Evolutionary conservation across 2,329 filamentous ascomycete genomes (phyloP).

Genomic region (Fusarium longipes): DNA sequence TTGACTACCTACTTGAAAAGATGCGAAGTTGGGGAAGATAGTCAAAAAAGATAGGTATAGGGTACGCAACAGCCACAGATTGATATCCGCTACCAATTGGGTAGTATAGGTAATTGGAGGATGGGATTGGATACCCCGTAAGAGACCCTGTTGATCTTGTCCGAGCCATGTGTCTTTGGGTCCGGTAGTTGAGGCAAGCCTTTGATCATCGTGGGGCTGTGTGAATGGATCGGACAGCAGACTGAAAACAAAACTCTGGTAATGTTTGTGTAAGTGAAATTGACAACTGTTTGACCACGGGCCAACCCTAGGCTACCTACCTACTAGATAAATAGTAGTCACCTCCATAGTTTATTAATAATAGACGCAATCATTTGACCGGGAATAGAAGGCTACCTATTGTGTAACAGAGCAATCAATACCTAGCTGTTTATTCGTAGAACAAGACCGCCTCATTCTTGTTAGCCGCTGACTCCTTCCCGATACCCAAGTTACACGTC

Average conservation of each 20-base stretch:
- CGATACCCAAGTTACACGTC: neutral
- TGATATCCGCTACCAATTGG: too few species aligned
- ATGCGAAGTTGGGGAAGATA: neutral
- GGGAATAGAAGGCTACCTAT: conserved; percentile 5
- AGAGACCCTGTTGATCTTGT: conserved; percentile 21
- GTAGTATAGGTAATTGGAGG: neutral
- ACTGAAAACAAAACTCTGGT: neutral
- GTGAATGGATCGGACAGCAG: conserved; percentile 9
- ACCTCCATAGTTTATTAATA: too few species aligned
- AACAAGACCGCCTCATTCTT: conserved; percentile 37
- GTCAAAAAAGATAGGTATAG: too few species aligned
- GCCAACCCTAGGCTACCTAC: conserved; percentile 4
- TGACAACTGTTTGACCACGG: neutral
- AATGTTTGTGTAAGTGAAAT: neutral
- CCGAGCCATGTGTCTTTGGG: neutral
- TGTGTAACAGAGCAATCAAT: conserved; percentile 9
- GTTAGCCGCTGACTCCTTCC: conserved; percentile 1
- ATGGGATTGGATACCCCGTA: neutral
- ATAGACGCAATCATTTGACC: neutral
- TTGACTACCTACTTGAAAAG: neutral
- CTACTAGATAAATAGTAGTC: too few species aligned
- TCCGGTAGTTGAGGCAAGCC: conserved; percentile 18
- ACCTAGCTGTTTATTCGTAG: neutral
- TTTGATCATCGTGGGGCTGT: neutral
- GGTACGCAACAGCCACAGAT: neutral